Percentiles rank a stretch among this genome's conserved stretches.
Evolutionary conservation across 306 rosid genomes (phyloP).

Genomic region (Cicer bijugum): DNA sequence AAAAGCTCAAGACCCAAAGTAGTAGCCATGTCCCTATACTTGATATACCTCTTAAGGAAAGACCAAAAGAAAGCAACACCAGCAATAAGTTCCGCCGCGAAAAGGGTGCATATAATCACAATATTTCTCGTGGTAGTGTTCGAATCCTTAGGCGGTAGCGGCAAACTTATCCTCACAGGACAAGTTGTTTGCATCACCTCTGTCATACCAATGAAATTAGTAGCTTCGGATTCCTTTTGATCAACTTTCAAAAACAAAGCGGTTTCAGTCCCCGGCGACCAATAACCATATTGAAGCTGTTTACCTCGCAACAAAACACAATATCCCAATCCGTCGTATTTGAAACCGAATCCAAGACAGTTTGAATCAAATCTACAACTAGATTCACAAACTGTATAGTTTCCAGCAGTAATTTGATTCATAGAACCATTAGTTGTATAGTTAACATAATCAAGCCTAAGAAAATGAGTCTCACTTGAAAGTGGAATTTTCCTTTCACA

Average conservation of each 20-base stretch:
- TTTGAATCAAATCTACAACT: constrained; percentile 38
- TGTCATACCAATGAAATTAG: constrained; percentile 74
- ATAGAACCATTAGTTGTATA: constrained; percentile 46
- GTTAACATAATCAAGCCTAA: constrained; percentile 72
- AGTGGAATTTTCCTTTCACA: constrained; percentile 54
- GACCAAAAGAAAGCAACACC: constrained; percentile 82
- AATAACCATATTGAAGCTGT: constrained; percentile 59
- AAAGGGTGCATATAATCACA: constrained; percentile 67
- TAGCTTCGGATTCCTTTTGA: constrained; percentile 46
- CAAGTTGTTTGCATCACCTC: constrained; percentile 71
- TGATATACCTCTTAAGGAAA: constrained; percentile 76
- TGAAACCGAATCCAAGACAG: constrained; percentile 71
- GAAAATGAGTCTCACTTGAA: constrained; percentile 43
- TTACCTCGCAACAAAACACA: constrained; percentile 48
- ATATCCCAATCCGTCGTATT: constrained; percentile 58
- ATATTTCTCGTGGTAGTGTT: constrained; percentile 70
- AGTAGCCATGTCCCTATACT: constrained; percentile 91
- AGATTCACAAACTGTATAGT: constrained; percentile 55
- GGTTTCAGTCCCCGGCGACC: constrained; percentile 75
- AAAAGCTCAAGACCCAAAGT: constrained; percentile 86
- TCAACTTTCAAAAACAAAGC: constrained; percentile 67
- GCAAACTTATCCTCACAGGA: constrained; percentile 73
- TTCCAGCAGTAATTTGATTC: neutral
- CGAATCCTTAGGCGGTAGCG: constrained; percentile 65
- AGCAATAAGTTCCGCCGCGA: constrained; percentile 72